Evolutionary conservation across 1,139 yeast genomes (phyloP), one percentile per base, ranked within the genome.

Genomic region (Yamadazyma siamensis): DNA sequence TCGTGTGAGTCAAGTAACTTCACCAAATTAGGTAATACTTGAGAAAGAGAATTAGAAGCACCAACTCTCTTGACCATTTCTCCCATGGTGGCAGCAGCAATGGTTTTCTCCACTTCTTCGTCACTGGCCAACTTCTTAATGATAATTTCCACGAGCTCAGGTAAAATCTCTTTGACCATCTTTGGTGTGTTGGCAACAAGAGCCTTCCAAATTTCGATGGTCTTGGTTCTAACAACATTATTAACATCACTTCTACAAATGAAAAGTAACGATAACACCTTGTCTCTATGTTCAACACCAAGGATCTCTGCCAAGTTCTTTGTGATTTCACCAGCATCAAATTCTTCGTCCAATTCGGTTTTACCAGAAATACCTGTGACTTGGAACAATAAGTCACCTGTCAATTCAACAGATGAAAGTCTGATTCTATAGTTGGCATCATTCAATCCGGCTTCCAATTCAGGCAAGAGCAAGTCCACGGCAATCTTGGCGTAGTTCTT

Each of bases 181-280:
- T 84, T 80, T 27, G 98, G 98, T 21, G 98, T 91, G 54, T 91
- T 91, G 33, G 95, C 84, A 33, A 94, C 97, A 56, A 94, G 70
- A 1, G 95, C 88, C 62, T 89, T 89, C 99, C 99, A 94, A 32
- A 94, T 89, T 48, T 91, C 96, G 40, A 87, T 77, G n/a, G 97
- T 80, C 25, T 95, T 86, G 44, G 78, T 78, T 49, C 98, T 80
- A 18, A 94, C 98, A 50, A 81, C 71, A 46, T 87, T 87, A 27
- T 94, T 77, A 28, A 80, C 77, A 65, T 94, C 99, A 19, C 95
- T 84, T 56, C 98, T 88, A 58, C 96, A 88, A 28, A 94, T 80
- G 56, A 89, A 94, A 44, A 94, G 67, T 15, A 88, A 70, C 1
- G 97, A 77, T 50, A 94, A 66, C 25, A 94, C 75, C 40, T 88